Evolutionary conservation across 2,329 filamentous ascomycete genomes (phyloP).

Genomic region (Bipolaris cookei): DNA sequence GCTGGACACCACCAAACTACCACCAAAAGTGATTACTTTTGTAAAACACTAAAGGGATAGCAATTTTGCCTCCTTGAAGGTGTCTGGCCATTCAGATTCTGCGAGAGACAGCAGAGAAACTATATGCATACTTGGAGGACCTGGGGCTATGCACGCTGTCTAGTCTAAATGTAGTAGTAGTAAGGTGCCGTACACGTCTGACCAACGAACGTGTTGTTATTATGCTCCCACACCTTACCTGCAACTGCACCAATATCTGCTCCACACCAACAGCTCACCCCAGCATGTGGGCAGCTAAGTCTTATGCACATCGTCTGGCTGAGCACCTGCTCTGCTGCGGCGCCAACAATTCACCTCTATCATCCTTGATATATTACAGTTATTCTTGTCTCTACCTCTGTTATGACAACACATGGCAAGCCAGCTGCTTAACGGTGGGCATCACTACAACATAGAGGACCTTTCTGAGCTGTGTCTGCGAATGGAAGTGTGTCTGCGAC

Average conservation of each 20-base stretch:
- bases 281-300: not conserved
- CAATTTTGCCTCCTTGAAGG: no score
- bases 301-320: not conserved
- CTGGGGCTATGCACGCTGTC: not conserved
- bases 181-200: no score
- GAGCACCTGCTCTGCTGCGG: not conserved
- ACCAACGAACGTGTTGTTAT: not conserved
- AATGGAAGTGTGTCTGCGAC: not conserved
- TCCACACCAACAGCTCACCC: not conserved
- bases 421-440: not conserved
- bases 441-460: no score
- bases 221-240: not conserved
- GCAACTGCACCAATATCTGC: not conserved
- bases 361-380: not conserved
- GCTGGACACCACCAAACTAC: no score
- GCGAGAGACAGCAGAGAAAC: no score
- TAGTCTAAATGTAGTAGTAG: not conserved
- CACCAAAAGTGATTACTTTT: no score
- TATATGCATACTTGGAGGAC: no score
- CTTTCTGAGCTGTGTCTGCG: not conserved
- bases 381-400: not conserved
- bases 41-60: no score
- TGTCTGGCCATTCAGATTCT: no score
- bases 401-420: not conserved
- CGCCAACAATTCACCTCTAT: not conserved